phyloP scores from a whole-genome alignment of 129 eudicot genomes.

The Mikania micrantha region DNA sequence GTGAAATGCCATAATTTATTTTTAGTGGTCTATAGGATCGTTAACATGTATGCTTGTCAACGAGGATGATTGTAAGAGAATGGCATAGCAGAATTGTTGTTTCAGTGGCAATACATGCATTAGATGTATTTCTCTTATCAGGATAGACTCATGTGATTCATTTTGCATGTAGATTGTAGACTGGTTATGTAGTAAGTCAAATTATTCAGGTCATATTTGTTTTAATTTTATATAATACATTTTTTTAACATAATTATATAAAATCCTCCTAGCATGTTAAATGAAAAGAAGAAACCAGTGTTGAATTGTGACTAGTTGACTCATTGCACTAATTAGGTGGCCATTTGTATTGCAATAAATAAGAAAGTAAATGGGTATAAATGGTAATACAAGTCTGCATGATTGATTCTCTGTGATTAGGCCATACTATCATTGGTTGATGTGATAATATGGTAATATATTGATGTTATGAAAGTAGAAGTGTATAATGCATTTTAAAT shows the following conservation, averaged over 20 bases:
- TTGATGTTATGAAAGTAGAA: neutral
- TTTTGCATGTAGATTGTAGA: neutral
- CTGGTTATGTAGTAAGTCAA: neutral
- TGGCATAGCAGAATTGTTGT: neutral
- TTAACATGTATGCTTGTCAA: neutral
- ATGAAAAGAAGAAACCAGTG: neutral
- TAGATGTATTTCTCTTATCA: neutral
- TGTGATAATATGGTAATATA: neutral
- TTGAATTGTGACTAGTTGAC: neutral
- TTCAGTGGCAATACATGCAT: neutral
- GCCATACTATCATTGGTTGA: neutral
- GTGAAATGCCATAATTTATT: neutral
- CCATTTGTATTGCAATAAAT: neutral
- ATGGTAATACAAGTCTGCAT: neutral
- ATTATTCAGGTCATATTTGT: neutral
- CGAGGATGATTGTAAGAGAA: neutral
- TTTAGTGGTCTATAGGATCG: neutral
- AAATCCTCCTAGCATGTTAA: neutral
- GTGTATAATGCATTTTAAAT: neutral
- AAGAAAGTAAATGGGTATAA: neutral
- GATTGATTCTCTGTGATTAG: neutral
- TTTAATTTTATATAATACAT: neutral
- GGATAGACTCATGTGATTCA: slow-evolving; percentile 1
- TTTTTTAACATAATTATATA: neutral
- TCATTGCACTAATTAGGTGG: neutral